These are phyloP conservation scores for Fraxinus angustifolia DNA, from an alignment of 305 asterid genomes.

Conservation along the genomic window DNA sequence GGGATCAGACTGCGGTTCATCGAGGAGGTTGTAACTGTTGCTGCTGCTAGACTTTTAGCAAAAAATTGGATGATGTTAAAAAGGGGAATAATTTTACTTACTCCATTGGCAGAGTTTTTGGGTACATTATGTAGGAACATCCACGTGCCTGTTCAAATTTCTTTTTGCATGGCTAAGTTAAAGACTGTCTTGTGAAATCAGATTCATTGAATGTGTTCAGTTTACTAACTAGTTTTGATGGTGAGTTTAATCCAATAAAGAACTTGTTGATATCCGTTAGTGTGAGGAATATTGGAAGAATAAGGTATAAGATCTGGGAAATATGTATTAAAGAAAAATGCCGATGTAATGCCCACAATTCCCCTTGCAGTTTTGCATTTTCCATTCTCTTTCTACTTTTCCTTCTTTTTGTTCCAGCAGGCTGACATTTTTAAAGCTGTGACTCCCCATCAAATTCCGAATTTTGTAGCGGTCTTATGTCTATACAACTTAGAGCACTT, in stretches of 20 bases:
- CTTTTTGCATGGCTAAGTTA: neutral
- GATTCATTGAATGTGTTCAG: neutral
- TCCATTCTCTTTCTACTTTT: neutral
- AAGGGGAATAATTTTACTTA: neutral
- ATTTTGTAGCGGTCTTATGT: neutral
- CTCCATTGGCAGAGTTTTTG: neutral
- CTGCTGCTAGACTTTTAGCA: neutral
- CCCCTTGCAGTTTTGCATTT: neutral
- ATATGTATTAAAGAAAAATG: neutral
- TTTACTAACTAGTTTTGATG: neutral
- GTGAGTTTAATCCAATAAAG: neutral
- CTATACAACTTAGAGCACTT: neutral
- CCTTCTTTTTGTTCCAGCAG: neutral
- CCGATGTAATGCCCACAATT: neutral
- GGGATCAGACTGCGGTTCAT: neutral
- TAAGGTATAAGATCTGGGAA: neutral
- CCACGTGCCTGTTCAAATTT: neutral
- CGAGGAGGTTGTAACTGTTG: neutral
- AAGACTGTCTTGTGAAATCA: neutral
- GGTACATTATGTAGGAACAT: neutral
- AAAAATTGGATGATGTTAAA: neutral
- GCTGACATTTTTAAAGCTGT: neutral
- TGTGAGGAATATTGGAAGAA: neutral
- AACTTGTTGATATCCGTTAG: neutral
- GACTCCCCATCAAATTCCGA: neutral